Percentiles rank a stretch among this genome's conserved stretches.
phyloP scores from a whole-genome alignment of 805 yeast genomes.

The Sugiyamaella floridensis region DNA sequence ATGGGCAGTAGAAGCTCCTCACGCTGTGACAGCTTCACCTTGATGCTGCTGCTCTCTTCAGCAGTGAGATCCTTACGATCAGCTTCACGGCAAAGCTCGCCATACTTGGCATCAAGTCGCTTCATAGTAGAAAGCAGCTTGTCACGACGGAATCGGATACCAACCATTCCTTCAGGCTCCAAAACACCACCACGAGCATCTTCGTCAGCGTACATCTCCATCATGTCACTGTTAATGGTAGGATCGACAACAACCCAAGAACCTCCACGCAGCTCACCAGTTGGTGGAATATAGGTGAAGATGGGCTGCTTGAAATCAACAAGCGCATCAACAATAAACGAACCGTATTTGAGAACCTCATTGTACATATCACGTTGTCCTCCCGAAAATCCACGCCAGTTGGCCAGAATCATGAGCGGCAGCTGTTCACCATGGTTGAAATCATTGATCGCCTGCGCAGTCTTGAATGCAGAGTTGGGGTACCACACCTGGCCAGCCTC shows the following conservation, averaged over 20 bases:
- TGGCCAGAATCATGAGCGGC: conserved; percentile 95
- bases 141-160: conserved; percentile 94
- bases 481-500: conserved; percentile 99
- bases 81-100: conserved; percentile 49
- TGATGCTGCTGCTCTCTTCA: conserved; percentile 60
- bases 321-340: conserved; percentile 93
- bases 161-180: conserved; percentile 99
- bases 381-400: conserved; percentile 99
- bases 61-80: conserved; percentile 44
- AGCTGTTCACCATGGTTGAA: conserved; percentile 97
- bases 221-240: conserved; percentile 90
- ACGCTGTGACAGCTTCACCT: conserved; percentile 65
- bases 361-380: conserved; percentile 99
- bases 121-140: conserved; percentile 85
- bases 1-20: conserved; percentile 77
- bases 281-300: conserved; percentile 94
- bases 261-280: conserved; percentile 99
- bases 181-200: conserved; percentile 96
- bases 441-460: conserved; percentile 97
- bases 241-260: conserved; percentile 99
- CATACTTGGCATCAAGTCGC: conserved; percentile 75
- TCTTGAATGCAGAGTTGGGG: conserved; percentile 98
- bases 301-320: conserved; percentile 96
- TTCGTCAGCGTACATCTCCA: conserved; percentile 98
- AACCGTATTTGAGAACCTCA: conserved; percentile 95